Evolutionary conservation across 2,329 filamentous ascomycete species (phyloP), one percentile per base, ranked within the genome.

Genomic region (Trichoderma koningiopsis): DNA sequence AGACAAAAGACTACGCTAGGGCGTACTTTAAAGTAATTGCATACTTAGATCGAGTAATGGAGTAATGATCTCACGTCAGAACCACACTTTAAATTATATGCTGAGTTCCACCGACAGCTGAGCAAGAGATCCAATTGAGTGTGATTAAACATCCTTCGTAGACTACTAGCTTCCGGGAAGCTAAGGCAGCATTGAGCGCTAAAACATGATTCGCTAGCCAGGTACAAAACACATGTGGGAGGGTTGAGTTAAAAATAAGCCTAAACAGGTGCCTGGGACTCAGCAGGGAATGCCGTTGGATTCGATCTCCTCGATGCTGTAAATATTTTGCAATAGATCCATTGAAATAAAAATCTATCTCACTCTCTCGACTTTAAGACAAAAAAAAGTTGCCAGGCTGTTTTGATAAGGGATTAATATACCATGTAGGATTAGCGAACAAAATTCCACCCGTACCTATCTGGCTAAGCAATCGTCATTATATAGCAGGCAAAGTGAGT

Each of bases 11-110:
- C 16, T 19, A 43, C n/a, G 7, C 40, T 43, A 43, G 19, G 16
- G 40, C 16, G 40, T n/a, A 8, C 7, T 43, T n/a, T 43, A 43
- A 7, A 11, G n/a, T 22, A 27, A 52, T 14, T 19, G 14, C 24
- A 6, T 22, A 19, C 1, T 10, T 53, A 35, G 43, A 13, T 5
- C 35, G 4, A 33, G 19, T 10, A 33, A 53, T n/a, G 47, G 4
- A 33, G 19, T 10, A 33, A 53, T n/a, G 47, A 31, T 63, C 43
- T 63, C 27, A 63, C 60, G 60, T 63, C 43, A 63, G 60, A 53
- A 63, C 2, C 19, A 24, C 19, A 52, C 10, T n/a, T 29, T 4
- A 8, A 33, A 62, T 5, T 35, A 62, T 62, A 31, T 27, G 29
- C 2, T 4, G 0, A 49, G 47, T 52, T 49, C 8, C 7, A 47